Percentiles rank a stretch among this genome's conserved stretches.
phyloP scores from a whole-genome alignment of 2,329 filamentous ascomycete genomes.

The Stemphylium beticola region DNA sequence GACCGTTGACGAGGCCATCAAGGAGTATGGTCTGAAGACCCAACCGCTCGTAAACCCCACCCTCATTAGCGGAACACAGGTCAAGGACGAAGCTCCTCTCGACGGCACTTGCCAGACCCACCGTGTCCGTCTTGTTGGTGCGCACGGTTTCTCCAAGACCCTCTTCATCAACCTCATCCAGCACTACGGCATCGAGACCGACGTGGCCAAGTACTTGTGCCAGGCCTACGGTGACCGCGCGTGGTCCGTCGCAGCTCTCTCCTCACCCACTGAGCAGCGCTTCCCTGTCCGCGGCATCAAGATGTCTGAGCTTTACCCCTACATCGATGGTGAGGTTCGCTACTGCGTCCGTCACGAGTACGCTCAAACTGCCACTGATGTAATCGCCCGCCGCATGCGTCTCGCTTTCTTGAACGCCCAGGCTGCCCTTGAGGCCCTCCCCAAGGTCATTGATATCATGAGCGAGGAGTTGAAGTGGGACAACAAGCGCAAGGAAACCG shows the following conservation, averaged over 20 bases:
- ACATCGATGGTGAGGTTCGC: conserved; percentile 88
- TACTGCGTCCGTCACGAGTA: conserved; percentile 91
- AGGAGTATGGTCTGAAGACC: conserved; percentile 68
- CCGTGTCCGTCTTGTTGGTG: conserved; percentile 78
- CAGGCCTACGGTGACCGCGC: conserved; percentile 90
- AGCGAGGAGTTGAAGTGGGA: conserved; percentile 82
- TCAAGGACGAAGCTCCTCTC: conserved; percentile 73
- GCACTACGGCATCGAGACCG: conserved; percentile 89
- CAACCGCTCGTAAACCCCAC: conserved; percentile 65
- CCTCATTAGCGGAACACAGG: conserved; percentile 72
- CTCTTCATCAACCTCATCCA: conserved; percentile 96
- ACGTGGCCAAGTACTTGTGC: conserved; percentile 87
- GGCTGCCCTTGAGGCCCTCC: conserved; percentile 84
- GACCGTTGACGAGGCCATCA: conserved; percentile 80
- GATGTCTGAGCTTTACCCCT: conserved; percentile 82
- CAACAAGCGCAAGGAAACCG: conserved; percentile 70
- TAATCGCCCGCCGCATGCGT: conserved; percentile 82
- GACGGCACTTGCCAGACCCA: conserved; percentile 84
- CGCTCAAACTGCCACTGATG: conserved; percentile 87
- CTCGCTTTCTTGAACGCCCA: conserved; percentile 92
- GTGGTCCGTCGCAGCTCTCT: conserved; percentile 86
- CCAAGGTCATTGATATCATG: conserved; percentile 89
- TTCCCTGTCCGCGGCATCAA: conserved; percentile 85
- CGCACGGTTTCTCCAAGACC: conserved; percentile 86
- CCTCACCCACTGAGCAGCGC: conserved; percentile 74